A percentile compares a stretch with the other conserved stretches of the same genome.
These are phyloP conservation scores for Penicillium mononematosum DNA, from an alignment of 495 filamentous ascomycete species.

Conservation along the genomic window DNA sequence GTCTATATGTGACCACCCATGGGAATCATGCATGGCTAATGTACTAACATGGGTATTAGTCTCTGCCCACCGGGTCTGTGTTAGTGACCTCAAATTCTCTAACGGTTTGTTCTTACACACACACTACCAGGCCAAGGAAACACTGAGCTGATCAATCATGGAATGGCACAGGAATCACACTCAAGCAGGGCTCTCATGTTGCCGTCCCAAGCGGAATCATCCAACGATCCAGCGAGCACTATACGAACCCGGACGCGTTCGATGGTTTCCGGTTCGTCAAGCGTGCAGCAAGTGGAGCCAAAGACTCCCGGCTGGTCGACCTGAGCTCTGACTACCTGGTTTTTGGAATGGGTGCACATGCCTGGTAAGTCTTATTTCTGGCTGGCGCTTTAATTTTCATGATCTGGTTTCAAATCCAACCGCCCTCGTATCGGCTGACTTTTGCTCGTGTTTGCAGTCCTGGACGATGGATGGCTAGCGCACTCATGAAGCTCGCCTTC, in stretches of 20 bases:
- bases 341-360: slow-evolving; percentile 31
- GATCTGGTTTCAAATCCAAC: slow-evolving; percentile 21
- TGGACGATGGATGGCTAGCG: slow-evolving; percentile 55
- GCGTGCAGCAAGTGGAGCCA: slow-evolving; percentile 16
- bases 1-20: slow-evolving; percentile 5
- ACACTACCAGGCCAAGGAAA: not conserved
- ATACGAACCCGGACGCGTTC: slow-evolving; percentile 24
- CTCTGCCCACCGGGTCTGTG: slow-evolving; percentile 28
- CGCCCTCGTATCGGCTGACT: slow-evolving; percentile 17
- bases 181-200: slow-evolving; percentile 28
- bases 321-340: slow-evolving; percentile 30
- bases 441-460: slow-evolving; percentile 35
- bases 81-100: slow-evolving; percentile 17
- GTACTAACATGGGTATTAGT: slow-evolving; percentile 18
- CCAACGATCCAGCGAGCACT: slow-evolving; percentile 19
- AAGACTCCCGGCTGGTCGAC: slow-evolving; percentile 21
- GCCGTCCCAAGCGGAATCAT: slow-evolving; percentile 28
- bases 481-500: slow-evolving; percentile 54
- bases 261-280: slow-evolving; percentile 34
- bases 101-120: slow-evolving; percentile 18
- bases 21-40: not conserved
- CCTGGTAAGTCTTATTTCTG: slow-evolving; percentile 20
- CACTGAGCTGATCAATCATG: not conserved
- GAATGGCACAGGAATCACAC: slow-evolving; percentile 17
- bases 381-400: not conserved